Percentiles rank a stretch among this genome's conserved stretches.
phyloP scores from a whole-genome alignment of 345 rosid species.

The Heritiera fomes region DNA sequence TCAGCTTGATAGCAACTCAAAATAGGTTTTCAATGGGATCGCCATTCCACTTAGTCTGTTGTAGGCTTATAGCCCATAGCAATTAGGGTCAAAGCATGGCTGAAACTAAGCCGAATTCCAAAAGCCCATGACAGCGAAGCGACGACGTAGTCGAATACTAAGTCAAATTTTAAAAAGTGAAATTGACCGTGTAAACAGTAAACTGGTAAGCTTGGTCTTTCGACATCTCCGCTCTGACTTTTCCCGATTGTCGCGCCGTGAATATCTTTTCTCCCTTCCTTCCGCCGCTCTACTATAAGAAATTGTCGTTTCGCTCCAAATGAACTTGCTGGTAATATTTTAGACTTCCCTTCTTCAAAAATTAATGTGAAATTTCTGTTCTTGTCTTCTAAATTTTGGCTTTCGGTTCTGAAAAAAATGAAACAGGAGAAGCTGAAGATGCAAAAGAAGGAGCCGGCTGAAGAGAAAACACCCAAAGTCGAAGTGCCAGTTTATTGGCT shows the following conservation, averaged over 20 bases:
- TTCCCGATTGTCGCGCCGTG: not conserved
- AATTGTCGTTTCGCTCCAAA: not conserved
- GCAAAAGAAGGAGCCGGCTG: slow-evolving; percentile 39
- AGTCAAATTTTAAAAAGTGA: no score
- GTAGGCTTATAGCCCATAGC: no score
- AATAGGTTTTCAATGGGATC: no score
- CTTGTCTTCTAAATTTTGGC: not conserved
- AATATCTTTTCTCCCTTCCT: not conserved
- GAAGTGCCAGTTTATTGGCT: slow-evolving; percentile 61
- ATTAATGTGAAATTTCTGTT: not conserved
- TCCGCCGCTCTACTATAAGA: not conserved
- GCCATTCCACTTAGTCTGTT: no score
- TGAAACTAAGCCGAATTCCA: no score
- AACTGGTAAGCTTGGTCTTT: not conserved
- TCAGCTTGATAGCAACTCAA: no score
- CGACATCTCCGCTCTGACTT: not conserved
- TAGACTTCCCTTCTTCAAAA: not conserved
- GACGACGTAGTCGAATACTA: no score
- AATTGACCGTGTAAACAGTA: no score
- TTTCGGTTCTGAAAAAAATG: not conserved
- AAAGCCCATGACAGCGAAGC: no score
- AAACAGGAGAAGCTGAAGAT: slow-evolving; percentile 48
- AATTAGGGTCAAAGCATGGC: no score
- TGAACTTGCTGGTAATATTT: slow-evolving; percentile 32
- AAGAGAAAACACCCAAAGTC: slow-evolving; percentile 22